These are phyloP conservation scores for Penicillium sp. DNA, from an alignment of 2,329 filamentous ascomycete species.

Conservation along the genomic window DNA sequence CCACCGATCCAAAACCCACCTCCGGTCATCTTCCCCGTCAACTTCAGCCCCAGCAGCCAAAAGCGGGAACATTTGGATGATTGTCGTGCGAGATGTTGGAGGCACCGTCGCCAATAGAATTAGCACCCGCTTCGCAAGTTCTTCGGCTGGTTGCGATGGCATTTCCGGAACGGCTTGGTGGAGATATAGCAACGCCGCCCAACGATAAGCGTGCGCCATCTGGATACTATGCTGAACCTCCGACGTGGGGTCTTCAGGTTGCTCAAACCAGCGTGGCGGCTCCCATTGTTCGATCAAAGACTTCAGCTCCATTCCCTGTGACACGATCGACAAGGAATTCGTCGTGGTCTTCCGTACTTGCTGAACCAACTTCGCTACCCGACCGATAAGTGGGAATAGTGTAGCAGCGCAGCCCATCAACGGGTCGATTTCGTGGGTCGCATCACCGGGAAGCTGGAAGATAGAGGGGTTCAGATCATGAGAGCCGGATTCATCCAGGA, in stretches of 20 bases:
- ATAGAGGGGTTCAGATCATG: conserved; percentile 39
- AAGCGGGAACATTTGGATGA: conserved; percentile 66
- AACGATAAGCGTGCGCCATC: conserved; percentile 63
- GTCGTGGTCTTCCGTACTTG: conserved; percentile 51
- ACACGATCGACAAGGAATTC: conserved; percentile 59
- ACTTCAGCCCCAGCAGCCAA: conserved; percentile 63
- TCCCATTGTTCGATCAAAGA: conserved; percentile 57
- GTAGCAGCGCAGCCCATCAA: conserved; percentile 65
- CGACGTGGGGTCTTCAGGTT: conserved; percentile 59
- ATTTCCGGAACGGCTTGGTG: conserved; percentile 66
- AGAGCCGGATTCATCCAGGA: conserved; percentile 56
- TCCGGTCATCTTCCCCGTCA: conserved; percentile 53
- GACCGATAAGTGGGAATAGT: conserved; percentile 63
- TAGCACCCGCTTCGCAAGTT: conserved; percentile 58
- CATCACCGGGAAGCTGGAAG: conserved; percentile 41
- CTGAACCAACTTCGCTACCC: conserved; percentile 61
- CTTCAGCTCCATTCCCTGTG: conserved; percentile 59
- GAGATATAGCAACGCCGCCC: conserved; percentile 61
- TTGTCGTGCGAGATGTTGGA: conserved; percentile 56
- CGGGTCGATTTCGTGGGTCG: conserved; percentile 59
- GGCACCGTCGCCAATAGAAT: conserved; percentile 60
- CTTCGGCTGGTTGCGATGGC: conserved; percentile 53
- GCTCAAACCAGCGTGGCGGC: conserved; percentile 54
- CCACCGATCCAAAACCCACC: conserved; percentile 63
- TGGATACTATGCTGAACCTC: conserved; percentile 60